Conservation (phyloP, 257 asterid genomes). For the Solanum clarkiae region DNA sequence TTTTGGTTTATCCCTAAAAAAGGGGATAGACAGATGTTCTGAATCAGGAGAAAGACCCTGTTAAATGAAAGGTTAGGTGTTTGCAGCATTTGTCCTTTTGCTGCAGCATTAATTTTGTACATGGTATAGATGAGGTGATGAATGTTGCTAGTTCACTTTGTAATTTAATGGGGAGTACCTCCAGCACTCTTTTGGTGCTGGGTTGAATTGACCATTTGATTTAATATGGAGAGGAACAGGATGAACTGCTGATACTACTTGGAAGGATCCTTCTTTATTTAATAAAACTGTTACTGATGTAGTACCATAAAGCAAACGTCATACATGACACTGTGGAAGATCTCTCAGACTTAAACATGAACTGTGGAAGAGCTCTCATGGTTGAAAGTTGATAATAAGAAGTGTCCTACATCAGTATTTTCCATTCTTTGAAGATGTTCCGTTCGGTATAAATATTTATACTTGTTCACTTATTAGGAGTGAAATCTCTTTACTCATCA, state of each 20-base stretch:
- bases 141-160: not conserved
- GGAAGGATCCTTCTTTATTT: not conserved
- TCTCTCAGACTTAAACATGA: not conserved
- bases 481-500: not conserved
- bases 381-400: too few relatives aligned
- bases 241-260: not conserved
- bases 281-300: not conserved
- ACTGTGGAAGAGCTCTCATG: not conserved
- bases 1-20: not conserved
- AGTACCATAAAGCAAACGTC: not conserved
- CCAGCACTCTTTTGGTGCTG: not conserved
- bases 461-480: not conserved
- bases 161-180: not conserved
- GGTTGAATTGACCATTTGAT: not conserved
- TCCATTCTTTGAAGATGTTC: not conserved
- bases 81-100: not conserved
- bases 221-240: not conserved
- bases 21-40: not conserved
- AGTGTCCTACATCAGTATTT: not conserved
- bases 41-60: not conserved
- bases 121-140: not conserved
- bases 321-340: not conserved
- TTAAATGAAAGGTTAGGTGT: not conserved
- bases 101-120: not conserved
- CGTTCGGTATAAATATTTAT: not conserved